These are phyloP conservation scores for Lasiodiplodia gonubiensis DNA, from an alignment of 2,329 filamentous ascomycete genomes.

Conservation along the genomic window DNA sequence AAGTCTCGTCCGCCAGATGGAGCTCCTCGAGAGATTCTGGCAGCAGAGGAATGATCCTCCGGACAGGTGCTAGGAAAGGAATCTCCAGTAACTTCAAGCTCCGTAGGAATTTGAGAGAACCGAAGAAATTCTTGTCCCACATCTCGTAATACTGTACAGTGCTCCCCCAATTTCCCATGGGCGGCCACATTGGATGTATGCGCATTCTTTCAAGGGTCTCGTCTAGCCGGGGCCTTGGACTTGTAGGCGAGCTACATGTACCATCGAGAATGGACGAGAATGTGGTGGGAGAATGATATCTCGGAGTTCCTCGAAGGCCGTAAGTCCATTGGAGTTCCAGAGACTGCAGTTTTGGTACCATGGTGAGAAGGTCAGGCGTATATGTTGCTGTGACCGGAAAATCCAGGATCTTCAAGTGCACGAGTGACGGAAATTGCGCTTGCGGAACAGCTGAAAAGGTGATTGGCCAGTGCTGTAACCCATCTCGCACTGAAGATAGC, in stretches of 20 bases:
- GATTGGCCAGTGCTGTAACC: neutral
- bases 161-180: no score
- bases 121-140: neutral
- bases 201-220: neutral
- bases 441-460: neutral
- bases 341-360: neutral
- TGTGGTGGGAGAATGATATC: neutral
- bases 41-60: neutral
- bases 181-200: neutral
- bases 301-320: neutral
- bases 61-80: neutral
- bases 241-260: neutral
- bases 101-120: neutral
- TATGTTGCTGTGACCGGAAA: neutral
- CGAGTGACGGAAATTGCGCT: neutral
- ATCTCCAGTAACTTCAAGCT: neutral
- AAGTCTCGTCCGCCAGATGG: neutral
- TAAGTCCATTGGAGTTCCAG: no score
- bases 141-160: no score
- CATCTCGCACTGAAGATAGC: neutral
- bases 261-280: neutral
- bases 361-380: neutral
- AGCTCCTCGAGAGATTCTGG: neutral
- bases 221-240: neutral
- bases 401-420: neutral